Evolutionary conservation across 805 yeast genomes (phyloP).

Genomic region (Lachancea sp.): DNA sequence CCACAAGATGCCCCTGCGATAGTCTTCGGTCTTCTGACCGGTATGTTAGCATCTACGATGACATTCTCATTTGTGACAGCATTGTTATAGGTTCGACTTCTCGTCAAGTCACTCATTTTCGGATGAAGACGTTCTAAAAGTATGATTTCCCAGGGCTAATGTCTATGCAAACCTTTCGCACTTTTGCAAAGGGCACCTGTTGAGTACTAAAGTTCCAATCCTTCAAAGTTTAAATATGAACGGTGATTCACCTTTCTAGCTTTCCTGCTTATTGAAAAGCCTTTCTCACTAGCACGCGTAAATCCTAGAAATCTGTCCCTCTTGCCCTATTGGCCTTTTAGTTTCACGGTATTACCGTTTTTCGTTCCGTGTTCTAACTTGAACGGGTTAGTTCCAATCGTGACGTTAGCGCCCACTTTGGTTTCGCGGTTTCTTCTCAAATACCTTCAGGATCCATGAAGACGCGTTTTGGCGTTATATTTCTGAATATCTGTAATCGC

Average conservation of each 20-base stretch:
- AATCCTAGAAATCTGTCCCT: neutral
- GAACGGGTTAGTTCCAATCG: slow-evolving; percentile 2
- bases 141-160: neutral
- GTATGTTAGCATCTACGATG: neutral
- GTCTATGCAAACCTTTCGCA: neutral
- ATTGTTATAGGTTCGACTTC: slow-evolving; percentile 5
- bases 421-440: slow-evolving; percentile 5
- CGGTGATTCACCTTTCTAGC: neutral
- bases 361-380: slow-evolving; percentile 4
- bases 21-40: slow-evolving; percentile 4
- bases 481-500: no score
- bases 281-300: slow-evolving; percentile 3
- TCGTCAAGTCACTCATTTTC: slow-evolving; percentile 6
- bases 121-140: neutral
- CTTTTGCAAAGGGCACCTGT: no score
- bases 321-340: neutral
- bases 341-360: neutral
- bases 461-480: neutral
- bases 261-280: neutral
- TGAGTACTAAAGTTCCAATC: no score
- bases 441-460: neutral
- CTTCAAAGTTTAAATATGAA: neutral
- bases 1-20: slow-evolving; percentile 5
- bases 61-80: slow-evolving; percentile 8
- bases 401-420: neutral